Evolutionary conservation across 139 green algal species (phyloP).

Genomic region (Chlamydomonas asymmetrica): DNA sequence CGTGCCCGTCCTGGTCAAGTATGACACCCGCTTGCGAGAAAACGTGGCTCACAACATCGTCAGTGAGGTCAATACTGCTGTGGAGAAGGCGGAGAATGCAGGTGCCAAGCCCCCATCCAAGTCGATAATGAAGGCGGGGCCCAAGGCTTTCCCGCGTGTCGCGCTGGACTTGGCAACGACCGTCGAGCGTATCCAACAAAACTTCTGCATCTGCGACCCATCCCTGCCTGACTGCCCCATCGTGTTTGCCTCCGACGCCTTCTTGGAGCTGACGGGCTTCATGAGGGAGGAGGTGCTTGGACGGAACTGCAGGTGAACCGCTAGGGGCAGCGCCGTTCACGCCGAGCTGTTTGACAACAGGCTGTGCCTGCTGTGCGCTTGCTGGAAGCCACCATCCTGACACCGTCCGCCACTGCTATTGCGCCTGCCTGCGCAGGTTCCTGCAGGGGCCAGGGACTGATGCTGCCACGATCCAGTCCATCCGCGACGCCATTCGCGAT

Average conservation of each 20-base stretch:
- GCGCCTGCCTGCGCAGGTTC: too few relatives aligned
- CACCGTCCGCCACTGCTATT: neutral
- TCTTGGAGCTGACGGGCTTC: constrained; percentile 94
- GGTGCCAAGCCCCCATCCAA: constrained; percentile 15
- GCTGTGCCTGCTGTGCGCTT: constrained; percentile 6
- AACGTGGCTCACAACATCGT: constrained; percentile 80
- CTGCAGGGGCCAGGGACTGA: constrained; percentile 89
- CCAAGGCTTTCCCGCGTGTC: constrained; percentile 81
- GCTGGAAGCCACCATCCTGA: neutral
- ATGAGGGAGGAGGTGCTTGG: constrained; percentile 93
- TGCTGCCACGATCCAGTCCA: constrained; percentile 66
- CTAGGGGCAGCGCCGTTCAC: too few relatives aligned
- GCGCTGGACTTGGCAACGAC: constrained; percentile 96
- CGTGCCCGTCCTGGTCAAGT: constrained; percentile 84
- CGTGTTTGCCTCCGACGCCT: constrained; percentile 91
- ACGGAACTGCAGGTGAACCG: constrained; percentile 87
- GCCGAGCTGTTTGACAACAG: too few relatives aligned
- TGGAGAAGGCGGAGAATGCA: constrained; percentile 58
- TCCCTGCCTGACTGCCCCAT: constrained; percentile 97
- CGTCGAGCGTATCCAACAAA: constrained; percentile 98
- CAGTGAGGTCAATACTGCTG: constrained; percentile 73
- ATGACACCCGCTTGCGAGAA: constrained; percentile 81
- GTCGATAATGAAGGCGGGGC: neutral
- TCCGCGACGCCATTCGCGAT: constrained; percentile 76
- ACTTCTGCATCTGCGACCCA: constrained; percentile 96